These are phyloP conservation scores for Metahyphopichia silvanorum DNA, from an alignment of 805 yeast species.

Conservation along the genomic window DNA sequence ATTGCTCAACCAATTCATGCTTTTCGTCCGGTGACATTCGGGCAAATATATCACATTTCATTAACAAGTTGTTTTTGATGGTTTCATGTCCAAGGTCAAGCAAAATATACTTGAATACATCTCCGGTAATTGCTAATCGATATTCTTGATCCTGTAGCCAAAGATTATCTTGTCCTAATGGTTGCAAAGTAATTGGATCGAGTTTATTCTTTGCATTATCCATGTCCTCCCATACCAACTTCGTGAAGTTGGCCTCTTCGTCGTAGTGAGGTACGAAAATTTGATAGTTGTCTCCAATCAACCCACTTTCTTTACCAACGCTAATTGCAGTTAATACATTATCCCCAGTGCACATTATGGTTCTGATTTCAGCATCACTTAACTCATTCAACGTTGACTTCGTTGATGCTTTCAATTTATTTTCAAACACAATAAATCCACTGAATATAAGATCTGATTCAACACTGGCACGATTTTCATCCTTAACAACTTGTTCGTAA, in stretches of 20 bases:
- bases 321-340: conserved; percentile 91
- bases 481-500: conserved; percentile 8
- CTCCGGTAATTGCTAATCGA: conserved; percentile 87
- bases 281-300: conserved; percentile 43
- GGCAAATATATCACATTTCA: conserved; percentile 79
- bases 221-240: conserved; percentile 66
- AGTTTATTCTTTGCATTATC: conserved; percentile 53
- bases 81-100: conserved; percentile 44
- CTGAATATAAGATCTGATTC: conserved; percentile 70
- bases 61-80: conserved; percentile 53
- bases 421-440: conserved; percentile 92
- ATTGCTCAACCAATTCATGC: conserved; percentile 87
- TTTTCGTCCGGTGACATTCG: conserved; percentile 99
- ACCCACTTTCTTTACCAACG: conserved; percentile 81
- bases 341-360: conserved; percentile 98
- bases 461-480: conserved; percentile 53
- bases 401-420: conserved; percentile 75
- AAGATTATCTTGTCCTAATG: conserved; percentile 31
- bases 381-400: conserved; percentile 56
- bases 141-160: conserved; percentile 41
- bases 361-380: conserved; percentile 67
- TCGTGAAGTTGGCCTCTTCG: conserved; percentile 35
- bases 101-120: conserved; percentile 75
- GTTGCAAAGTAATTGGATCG: conserved; percentile 61
- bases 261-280: conserved; percentile 57